Evolutionary conservation across 176 grass and related monocot species (phyloP).

Genomic region (Aegilops speltoides): DNA sequence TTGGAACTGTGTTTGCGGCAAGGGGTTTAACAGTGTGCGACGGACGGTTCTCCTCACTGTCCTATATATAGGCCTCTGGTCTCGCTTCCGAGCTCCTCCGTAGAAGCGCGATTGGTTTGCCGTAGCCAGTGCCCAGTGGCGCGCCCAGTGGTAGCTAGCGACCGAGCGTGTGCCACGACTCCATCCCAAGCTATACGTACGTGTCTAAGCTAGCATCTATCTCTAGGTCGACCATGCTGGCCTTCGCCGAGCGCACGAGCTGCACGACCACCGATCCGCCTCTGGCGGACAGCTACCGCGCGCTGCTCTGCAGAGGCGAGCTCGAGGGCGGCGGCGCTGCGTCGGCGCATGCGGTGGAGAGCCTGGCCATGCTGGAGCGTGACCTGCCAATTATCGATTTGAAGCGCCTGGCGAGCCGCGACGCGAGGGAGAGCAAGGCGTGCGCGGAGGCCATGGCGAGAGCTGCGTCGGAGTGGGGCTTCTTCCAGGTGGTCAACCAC

Average conservation of each 20-base stretch:
- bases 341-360: background rate
- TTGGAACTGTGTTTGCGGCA: too few relatives aligned
- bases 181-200: background rate
- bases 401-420: slow-evolving; percentile 16
- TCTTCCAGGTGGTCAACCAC: too few relatives aligned
- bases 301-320: slow-evolving; percentile 37
- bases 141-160: background rate
- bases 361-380: slow-evolving; percentile 25
- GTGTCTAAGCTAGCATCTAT: background rate
- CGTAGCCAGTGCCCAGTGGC: background rate
- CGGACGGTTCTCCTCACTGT: background rate
- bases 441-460: slow-evolving; percentile 42
- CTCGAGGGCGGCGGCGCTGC: slow-evolving; percentile 13
- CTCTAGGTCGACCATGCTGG: slow-evolving; percentile 25
- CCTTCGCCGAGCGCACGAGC: background rate
- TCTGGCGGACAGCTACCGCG: slow-evolving; percentile 45
- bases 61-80: background rate
- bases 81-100: background rate
- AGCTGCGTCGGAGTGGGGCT: slow-evolving; percentile 55
- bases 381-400: slow-evolving; percentile 73
- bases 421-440: slow-evolving; percentile 17
- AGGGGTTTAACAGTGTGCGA: too few relatives aligned
- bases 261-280: slow-evolving; percentile 39
- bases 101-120: background rate
- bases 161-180: slow-evolving; percentile 5